These are phyloP conservation scores for Rosa hybrid DNA, from an alignment of 331 rosid genomes.

Conservation along the genomic window DNA sequence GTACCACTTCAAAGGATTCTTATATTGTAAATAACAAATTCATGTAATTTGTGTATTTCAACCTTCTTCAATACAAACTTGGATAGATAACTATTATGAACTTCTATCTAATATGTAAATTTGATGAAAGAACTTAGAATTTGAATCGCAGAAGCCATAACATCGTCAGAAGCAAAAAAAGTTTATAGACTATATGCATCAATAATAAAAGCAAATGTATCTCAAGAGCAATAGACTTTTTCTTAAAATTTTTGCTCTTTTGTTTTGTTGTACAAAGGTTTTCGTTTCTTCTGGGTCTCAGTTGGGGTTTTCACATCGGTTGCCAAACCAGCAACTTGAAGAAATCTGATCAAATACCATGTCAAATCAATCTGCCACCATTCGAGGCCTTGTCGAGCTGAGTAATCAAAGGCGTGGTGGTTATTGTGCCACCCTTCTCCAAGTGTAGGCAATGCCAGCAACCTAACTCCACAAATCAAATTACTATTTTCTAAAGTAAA, in stretches of 20 bases:
- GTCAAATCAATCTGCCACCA: constrained; percentile 2
- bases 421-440: not conserved
- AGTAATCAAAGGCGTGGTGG: not conserved
- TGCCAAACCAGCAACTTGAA: not conserved
- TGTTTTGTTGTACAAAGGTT: not conserved
- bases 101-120: no score
- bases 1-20: not conserved
- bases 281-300: not conserved
- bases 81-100: no score
- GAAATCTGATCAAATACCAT: not conserved
- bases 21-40: not conserved
- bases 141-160: no score
- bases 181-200: no score
- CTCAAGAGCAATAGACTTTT: not conserved
- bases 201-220: not conserved
- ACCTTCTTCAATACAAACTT: no score
- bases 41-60: no score
- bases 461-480: not conserved
- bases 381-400: not conserved
- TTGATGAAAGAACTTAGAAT: no score
- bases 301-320: not conserved
- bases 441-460: not conserved
- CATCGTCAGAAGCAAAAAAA: no score
- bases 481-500: not conserved
- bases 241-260: not conserved